Percentiles rank a stretch among this genome's conserved stretches.
Conservation (phyloP, 2,329 filamentous ascomycete species). For the Trichoderma simmonsii region DNA sequence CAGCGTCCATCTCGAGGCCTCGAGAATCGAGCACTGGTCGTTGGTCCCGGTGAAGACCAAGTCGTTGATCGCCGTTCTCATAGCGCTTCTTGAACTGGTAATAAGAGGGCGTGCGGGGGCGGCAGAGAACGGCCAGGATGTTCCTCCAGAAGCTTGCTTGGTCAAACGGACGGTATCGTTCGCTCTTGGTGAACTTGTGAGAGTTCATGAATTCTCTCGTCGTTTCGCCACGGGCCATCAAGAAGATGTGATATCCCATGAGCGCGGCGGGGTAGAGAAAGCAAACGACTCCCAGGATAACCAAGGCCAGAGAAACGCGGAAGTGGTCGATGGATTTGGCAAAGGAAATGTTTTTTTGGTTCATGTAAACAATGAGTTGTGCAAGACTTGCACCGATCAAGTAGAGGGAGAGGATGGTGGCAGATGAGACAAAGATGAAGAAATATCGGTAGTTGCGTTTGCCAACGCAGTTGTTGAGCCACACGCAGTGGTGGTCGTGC, state of each 20-base stretch:
- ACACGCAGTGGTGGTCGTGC: constrained; percentile 96
- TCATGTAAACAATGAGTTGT: constrained; percentile 72
- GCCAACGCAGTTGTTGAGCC: constrained; percentile 98
- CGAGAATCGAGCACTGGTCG: constrained; percentile 48
- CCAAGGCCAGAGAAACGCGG: constrained; percentile 81
- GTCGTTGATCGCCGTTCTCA: constrained; percentile 77
- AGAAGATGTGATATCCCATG: constrained; percentile 84
- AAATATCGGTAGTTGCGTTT: constrained; percentile 98
- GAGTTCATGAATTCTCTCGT: constrained; percentile 95
- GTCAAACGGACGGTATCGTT: constrained; percentile 86
- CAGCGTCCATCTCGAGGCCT: constrained; percentile 71
- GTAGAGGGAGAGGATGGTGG: constrained; percentile 73
- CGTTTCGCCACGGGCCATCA: constrained; percentile 88
- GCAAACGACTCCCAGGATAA: constrained; percentile 74
- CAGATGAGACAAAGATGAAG: constrained; percentile 81
- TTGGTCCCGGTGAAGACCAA: constrained; percentile 51
- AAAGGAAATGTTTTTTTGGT: constrained; percentile 64
- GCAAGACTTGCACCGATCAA: constrained; percentile 74
- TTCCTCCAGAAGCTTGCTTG: constrained; percentile 74
- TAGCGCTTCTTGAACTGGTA: constrained; percentile 80
- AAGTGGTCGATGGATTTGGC: constrained; percentile 64
- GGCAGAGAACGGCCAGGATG: constrained; percentile 74
- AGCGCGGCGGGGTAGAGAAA: constrained; percentile 80
- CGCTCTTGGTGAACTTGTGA: constrained; percentile 89
- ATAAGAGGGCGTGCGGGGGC: constrained; percentile 84